Evolutionary conservation across 148 eudicot genomes (phyloP).

Genomic region (Silene latifolia): DNA sequence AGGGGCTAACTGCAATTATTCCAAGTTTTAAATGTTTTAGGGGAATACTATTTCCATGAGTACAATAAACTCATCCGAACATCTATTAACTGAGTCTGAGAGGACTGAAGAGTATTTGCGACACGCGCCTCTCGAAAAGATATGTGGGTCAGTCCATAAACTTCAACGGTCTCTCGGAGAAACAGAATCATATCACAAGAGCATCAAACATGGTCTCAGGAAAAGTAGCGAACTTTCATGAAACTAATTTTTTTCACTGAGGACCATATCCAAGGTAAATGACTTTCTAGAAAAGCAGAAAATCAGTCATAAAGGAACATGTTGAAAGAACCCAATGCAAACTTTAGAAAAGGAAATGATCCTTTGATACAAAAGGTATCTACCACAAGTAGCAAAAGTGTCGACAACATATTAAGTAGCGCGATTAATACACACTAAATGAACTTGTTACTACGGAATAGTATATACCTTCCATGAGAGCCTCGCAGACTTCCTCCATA

Average conservation of each 20-base stretch:
- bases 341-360: constrained; percentile 6
- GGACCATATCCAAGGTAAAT: constrained; percentile 17
- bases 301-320: constrained; percentile 9
- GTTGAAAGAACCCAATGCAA: constrained; percentile 21
- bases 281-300: constrained; percentile 15
- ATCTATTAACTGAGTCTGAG: no score
- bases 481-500: constrained; percentile 90
- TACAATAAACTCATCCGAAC: no score
- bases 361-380: background rate
- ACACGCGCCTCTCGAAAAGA: no score
- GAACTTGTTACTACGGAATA: no score
- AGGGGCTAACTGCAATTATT: no score
- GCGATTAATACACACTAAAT: background rate
- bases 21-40: no score
- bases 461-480: constrained; percentile 81
- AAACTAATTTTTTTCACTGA: constrained; percentile 12
- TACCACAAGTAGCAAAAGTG: constrained; percentile 6
- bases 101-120: no score
- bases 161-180: background rate
- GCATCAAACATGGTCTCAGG: constrained; percentile 18
- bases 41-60: no score
- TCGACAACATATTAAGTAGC: background rate
- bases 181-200: constrained; percentile 15
- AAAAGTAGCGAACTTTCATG: constrained; percentile 10
- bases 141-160: background rate